Conservation (phyloP, 2,329 filamentous ascomycete species). For the Aspergillus flavus region DNA sequence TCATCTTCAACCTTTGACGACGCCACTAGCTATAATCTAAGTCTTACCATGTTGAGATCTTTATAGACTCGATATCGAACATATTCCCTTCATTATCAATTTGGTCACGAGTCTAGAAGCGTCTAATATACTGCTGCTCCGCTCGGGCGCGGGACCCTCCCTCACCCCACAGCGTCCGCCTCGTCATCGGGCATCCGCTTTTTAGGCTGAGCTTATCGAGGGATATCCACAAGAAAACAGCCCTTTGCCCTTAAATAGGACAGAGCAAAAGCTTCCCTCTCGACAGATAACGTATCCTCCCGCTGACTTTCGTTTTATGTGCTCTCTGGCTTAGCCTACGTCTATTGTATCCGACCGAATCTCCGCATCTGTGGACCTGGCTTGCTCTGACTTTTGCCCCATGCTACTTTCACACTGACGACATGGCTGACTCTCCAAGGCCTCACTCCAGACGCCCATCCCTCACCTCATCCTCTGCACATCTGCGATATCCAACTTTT, state of each 20-base stretch:
- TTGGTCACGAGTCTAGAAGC: slow-evolving; percentile 11
- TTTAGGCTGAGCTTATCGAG: slow-evolving; percentile 21
- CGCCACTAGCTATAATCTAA: background rate
- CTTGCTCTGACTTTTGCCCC: slow-evolving; percentile 20
- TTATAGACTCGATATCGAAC: background rate
- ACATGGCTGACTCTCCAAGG: slow-evolving; percentile 44
- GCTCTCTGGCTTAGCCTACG: slow-evolving; percentile 17
- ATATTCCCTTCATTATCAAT: background rate
- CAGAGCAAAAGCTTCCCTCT: slow-evolving; percentile 10
- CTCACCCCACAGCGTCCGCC: slow-evolving; percentile 18
- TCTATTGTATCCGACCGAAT: slow-evolving; percentile 21
- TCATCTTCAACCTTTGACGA: background rate
- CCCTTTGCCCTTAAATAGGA: slow-evolving; percentile 6
- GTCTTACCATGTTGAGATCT: background rate
- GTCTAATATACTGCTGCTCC: slow-evolving; percentile 22
- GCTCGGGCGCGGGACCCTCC: slow-evolving; percentile 16
- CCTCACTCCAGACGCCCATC: slow-evolving; percentile 31
- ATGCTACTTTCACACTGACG: slow-evolving; percentile 25
- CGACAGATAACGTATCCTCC: slow-evolving; percentile 23
- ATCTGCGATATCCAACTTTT: slow-evolving; percentile 46
- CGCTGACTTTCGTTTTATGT: slow-evolving; percentile 14
- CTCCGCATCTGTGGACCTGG: slow-evolving; percentile 20
- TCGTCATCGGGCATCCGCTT: slow-evolving; percentile 28
- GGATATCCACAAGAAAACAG: slow-evolving; percentile 12
- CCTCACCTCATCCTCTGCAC: slow-evolving; percentile 30